Evolutionary conservation across 805 yeast species (phyloP), one percentile per base, ranked within the genome.

Genomic region (Teunomyces aglyptinius): DNA sequence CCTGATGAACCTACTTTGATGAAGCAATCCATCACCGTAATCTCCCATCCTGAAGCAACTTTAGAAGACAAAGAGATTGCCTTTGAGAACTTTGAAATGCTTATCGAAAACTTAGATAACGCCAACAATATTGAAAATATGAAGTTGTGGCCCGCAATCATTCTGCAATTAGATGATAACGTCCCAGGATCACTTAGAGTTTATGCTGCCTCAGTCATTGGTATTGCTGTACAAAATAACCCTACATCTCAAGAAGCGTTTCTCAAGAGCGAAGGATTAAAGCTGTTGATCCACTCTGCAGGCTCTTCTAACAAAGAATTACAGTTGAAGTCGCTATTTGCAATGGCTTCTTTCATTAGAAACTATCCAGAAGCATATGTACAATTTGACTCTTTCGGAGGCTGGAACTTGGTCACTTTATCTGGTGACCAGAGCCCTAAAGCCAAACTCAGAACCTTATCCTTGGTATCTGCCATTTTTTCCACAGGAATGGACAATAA

Each of bases 221-320:
- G 96, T 2, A 86, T 92, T 0, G 96, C 98, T 0, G 95, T 87
- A 3, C 99, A 94, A 66, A 94, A 94, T 63, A 94, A 94, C 63
- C 82, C 81, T 3, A 79, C 77, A 47, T 72, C 90, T 3, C 98
- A 90, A 65, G 72, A 75, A 46, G 86, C 79, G 44, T 85, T 86
- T 49, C 63, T 75, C 34, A 77, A 78, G 48, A 72, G 82, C 49
- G 70, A 69, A 0, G 84, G 83, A 2, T 60, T 82, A 29, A 50
- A 59, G n/a, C 65, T 63, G 44, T 65, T 85, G 45, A 63, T 85
- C 8, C 47, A 61, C 18, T 75, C 80, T 0, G 50, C 58, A 3
- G 52, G 58, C 28, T 50, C 57, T 5, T 47, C 59, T 26, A 50
- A 57, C 10, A 43, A 60, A 4, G 60, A 45, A 3, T 77, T 81